Evolutionary conservation across 208 protist genomes (phyloP), one percentile per base, ranked within the genome.

Genomic region (Trypanosoma melophagium): DNA sequence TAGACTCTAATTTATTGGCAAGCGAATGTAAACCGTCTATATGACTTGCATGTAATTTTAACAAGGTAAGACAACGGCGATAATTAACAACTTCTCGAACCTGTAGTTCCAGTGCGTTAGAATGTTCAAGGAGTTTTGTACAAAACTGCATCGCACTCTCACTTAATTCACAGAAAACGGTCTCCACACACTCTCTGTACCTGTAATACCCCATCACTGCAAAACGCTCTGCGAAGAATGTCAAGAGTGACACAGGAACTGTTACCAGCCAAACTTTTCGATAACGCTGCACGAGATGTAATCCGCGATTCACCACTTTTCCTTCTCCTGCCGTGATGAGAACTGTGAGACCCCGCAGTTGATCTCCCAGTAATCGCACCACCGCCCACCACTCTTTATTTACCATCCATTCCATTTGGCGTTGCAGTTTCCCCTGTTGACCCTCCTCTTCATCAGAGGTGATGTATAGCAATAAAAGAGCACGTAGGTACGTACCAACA

Each of bases 171-270:
- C 45, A 17, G 35, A 89, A 76, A 12, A 49, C 55, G 8, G 56
- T 3, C 8, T 70, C 74, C 44, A 89, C 81, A 38, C 72, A 40
- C 1, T 53, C 24, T 38, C 73, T 67, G 19, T 63, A 71, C 0
- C 69, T 74, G 21, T 75, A 79, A 73, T 78, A 93, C 22, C 59
- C 63, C 12, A 65, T 71, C 31, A 67, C 69, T 63, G 64, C 77
- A 71, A 85, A 93, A 71, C 83, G 84, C 63, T 83, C 83, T 44
- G 79, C 75, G 52, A 88, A 75, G 57, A 88, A 88, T 38, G 77
- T 81, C 0, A 81, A 49, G 14, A 89, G 16, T 13, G 79, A 66
- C 0, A 84, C 56, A 0, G 81, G 81, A 19, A 86, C 60, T 19
- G 79, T 80, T 4, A 79, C 77, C 45, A 88, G 69, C 50, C 80